Base-by-base conservation (phyloP, 1,139 yeast genomes). In the Zygoascus hellenicus region DNA sequence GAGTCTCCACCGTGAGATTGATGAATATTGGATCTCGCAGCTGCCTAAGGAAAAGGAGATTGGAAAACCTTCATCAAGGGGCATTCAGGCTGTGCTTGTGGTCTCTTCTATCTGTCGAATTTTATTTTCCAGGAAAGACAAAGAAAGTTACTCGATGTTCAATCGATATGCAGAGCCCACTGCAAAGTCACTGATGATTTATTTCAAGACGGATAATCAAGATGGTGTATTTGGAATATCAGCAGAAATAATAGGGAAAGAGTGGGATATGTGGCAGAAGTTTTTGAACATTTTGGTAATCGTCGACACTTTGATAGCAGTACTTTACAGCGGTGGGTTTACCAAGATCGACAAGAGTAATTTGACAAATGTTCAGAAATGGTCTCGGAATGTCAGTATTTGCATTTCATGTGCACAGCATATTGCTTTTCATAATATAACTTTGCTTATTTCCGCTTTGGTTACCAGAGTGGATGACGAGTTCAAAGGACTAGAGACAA, bases 211-310 rank as follows among this genome's bases (percentile, higher is more conserved):
- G 2, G 54, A 45, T 1, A 45, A 59, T 2, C 58, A 57, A 1
- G 39, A 42, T 5, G 19, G 31, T 15, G 35, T 47, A n/a, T 49
- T 55, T 3, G 52, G 49, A 17, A 48, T 54, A 1, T 60, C 62
- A 1, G 50, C 58, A 19, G 54, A 54, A 42, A 49, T 60, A n/a
- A 55, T 59, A 29, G 63, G 63, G n/a, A 49, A 47, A 28, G 54
- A 57, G 11, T 60, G 63, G 63, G 46, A 44, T 13, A 33, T 53
- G 3, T 58, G 61, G 61, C 61, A 60, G 47, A 50, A 54, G 37
- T 49, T 47, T 40, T 53, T 59, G 43, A 59, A 57, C 43, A 61
- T 62, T 1, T 47, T 58, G 17, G 42, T 46, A 6, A 48, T 59
- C 9, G 43, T 59, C 16, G 58, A 56, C 35, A 50, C 57, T 11